A percentile compares a stretch with the other conserved stretches of the same genome.
Conservation (phyloP, 345 rosid genomes). For the Corchorus olitorius region DNA sequence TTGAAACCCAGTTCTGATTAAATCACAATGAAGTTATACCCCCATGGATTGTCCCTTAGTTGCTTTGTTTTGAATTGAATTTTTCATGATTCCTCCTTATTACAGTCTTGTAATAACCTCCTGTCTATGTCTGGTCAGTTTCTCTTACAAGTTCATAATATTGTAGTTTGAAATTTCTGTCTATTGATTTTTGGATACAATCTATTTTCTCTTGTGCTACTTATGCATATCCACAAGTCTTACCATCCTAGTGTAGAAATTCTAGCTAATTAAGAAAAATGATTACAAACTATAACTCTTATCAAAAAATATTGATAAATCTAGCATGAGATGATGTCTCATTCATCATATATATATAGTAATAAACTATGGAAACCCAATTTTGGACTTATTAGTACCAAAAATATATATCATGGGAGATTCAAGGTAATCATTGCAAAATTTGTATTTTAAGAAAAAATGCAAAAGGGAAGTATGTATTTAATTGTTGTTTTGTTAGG, state of each 20-base stretch:
- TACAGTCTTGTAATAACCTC: background rate
- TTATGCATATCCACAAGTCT: background rate
- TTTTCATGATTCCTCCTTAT: background rate
- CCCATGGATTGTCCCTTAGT: background rate
- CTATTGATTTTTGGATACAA: background rate
- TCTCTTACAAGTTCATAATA: no score
- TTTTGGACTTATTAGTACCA: no score
- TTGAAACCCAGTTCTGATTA: constrained; percentile 14
- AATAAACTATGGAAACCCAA: no score
- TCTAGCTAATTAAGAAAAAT: no score
- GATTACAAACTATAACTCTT: no score
- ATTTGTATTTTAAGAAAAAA: no score
- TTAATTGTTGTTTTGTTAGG: background rate
- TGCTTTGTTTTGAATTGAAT: background rate
- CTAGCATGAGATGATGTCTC: no score
- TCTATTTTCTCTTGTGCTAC: background rate
- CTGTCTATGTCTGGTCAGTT: background rate
- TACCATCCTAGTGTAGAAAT: no score
- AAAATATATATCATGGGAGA: no score
- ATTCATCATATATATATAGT: no score
- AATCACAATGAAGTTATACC: background rate
- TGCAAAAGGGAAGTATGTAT: background rate
- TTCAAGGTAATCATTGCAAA: no score
- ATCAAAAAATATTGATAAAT: no score
- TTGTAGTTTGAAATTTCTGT: background rate